Conservation (phyloP, 768 basidiomycete genomes). For the Kwoniella bestiolae region DNA sequence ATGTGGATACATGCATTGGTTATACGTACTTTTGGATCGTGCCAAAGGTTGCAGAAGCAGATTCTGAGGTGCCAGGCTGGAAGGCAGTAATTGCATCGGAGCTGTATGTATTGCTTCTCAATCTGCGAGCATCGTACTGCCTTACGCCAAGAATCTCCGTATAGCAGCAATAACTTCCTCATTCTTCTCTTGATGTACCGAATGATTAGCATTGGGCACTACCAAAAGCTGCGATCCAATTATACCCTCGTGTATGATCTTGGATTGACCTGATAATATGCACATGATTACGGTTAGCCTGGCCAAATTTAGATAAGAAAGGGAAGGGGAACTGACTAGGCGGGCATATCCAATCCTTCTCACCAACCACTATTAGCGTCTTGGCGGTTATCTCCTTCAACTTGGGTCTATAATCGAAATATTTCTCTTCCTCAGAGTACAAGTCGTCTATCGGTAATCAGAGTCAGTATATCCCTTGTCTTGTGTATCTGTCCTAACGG, state of each 20-base stretch:
- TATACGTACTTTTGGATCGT: too few relatives aligned
- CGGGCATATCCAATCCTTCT: conserved; percentile 35
- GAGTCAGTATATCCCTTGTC: too few relatives aligned
- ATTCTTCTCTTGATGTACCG: conserved; percentile 36
- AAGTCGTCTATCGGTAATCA: conserved; percentile 19
- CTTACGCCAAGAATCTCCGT: conserved; percentile 13
- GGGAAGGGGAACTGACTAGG: conserved; percentile 19
- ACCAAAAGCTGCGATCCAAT: conserved; percentile 22
- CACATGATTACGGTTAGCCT: not conserved
- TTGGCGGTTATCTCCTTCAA: conserved; percentile 23
- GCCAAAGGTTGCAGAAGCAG: too few relatives aligned
- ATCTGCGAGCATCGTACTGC: too few relatives aligned
- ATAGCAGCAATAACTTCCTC: conserved; percentile 28
- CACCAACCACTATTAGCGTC: conserved; percentile 35
- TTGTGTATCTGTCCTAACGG: too few relatives aligned
- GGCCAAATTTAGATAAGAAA: not conserved
- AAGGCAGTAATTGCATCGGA: too few relatives aligned
- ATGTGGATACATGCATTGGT: too few relatives aligned
- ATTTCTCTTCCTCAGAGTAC: conserved; percentile 33
- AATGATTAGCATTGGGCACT: conserved; percentile 32
- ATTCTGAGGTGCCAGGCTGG: too few relatives aligned
- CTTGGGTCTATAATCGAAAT: conserved; percentile 30
- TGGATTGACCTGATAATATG: conserved; percentile 25
- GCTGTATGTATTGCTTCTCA: too few relatives aligned
- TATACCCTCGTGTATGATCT: conserved; percentile 28